These are phyloP conservation scores for Cladosporium sp. DNA, from an alignment of 2,329 filamentous ascomycete genomes.

Conservation along the genomic window DNA sequence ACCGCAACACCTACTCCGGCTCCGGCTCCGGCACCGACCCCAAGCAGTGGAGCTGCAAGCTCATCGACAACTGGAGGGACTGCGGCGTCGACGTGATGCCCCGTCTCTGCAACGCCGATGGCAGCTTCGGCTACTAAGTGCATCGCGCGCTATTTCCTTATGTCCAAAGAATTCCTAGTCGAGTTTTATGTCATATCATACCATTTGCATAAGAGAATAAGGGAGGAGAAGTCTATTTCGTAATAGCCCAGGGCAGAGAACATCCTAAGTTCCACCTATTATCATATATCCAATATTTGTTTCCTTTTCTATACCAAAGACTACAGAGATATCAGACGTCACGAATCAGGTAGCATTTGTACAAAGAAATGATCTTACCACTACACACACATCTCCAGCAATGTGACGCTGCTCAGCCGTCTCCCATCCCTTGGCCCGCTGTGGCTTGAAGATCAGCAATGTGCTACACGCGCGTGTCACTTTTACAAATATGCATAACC, in stretches of 20 bases:
- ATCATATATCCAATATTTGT: not conserved
- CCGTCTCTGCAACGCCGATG: slow-evolving; percentile 14
- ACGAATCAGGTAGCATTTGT: not conserved
- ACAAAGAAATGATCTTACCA: not conserved
- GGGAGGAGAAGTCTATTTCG: not conserved
- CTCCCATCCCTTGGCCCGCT: too few species aligned
- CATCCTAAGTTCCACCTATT: not conserved
- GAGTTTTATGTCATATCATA: not conserved
- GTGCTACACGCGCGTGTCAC: not conserved
- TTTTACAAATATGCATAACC: not conserved
- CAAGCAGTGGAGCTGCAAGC: slow-evolving; percentile 34
- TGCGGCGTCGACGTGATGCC: slow-evolving; percentile 19
- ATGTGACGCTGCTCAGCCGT: too few species aligned
- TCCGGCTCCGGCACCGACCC: slow-evolving; percentile 32
- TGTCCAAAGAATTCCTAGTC: not conserved
- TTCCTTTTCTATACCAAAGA: not conserved
- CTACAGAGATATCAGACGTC: not conserved
- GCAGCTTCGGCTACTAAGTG: slow-evolving; percentile 12
- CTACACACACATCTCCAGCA: too few species aligned
- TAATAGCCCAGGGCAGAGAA: not conserved
- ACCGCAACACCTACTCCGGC: slow-evolving; percentile 33
- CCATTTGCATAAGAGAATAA: not conserved
- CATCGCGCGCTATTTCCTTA: not conserved
- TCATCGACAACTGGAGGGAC: slow-evolving; percentile 27
- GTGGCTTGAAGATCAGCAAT: not conserved